Conservation (phyloP, 345 rosid species). For the Microthlaspi erraticum region DNA sequence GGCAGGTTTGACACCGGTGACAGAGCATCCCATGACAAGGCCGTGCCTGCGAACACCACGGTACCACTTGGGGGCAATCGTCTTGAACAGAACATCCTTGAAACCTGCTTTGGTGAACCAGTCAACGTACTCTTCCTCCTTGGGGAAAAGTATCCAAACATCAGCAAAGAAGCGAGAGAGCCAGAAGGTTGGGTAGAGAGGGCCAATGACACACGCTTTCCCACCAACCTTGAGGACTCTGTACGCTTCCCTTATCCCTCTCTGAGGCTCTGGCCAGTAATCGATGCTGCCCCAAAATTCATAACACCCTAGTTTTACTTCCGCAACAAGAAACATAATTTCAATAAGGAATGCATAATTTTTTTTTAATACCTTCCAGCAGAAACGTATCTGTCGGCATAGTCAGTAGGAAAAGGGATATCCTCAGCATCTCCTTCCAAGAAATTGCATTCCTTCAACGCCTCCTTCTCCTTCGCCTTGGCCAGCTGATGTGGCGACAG, state of each 20-base stretch:
- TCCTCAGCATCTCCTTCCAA: conserved; percentile 97
- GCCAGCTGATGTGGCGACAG: conserved; percentile 99
- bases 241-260: conserved; percentile 96
- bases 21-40: conserved; percentile 97
- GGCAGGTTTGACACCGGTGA: conserved; percentile 91
- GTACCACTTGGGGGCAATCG: conserved; percentile 99
- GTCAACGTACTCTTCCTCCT: conserved; percentile 97
- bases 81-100: conserved; percentile 82
- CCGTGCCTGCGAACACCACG: conserved; percentile 99
- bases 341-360: too few species aligned
- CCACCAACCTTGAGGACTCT: conserved; percentile 92
- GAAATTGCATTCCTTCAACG: conserved; percentile 89
- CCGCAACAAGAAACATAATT: too few species aligned
- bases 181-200: conserved; percentile 96
- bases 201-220: conserved; percentile 92
- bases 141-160: conserved; percentile 98
- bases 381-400: conserved; percentile 93
- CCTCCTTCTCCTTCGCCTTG: conserved; percentile 91
- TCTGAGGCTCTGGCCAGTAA: conserved; percentile 99
- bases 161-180: conserved; percentile 97
- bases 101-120: conserved; percentile 96
- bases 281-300: conserved; percentile 69
- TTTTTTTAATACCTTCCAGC: conserved; percentile 93
- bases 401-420: conserved; percentile 84
- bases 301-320: neutral